Conservation (phyloP, 352 stramenopile genomes). For the Phytopythium aichiense region DNA sequence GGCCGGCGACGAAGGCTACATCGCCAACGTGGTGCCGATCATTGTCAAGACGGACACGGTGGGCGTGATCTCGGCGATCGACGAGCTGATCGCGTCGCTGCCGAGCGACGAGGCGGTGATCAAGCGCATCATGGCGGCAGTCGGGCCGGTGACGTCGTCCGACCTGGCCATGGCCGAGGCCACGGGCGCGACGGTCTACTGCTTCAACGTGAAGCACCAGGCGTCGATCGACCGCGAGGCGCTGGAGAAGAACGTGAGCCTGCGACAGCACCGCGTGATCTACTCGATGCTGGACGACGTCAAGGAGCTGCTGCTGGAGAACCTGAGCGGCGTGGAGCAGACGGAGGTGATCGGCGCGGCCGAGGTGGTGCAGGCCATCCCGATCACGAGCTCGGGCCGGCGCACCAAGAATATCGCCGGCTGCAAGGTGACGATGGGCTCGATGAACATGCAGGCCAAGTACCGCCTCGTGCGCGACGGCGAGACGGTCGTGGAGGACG, state of each 20-base stretch:
- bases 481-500: conserved; percentile 85
- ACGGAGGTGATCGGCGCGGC: conserved; percentile 64
- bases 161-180: conserved; percentile 83
- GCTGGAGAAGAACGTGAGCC: conserved; percentile 67
- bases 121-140: conserved; percentile 81
- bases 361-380: conserved; percentile 82
- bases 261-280: conserved; percentile 80
- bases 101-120: conserved; percentile 61
- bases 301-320: conserved; percentile 67
- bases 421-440: conserved; percentile 93
- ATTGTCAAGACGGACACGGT: conserved; percentile 99
- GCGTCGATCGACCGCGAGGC: conserved; percentile 74
- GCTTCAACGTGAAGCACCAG: conserved; percentile 86
- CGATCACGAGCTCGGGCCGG: conserved; percentile 71
- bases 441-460: conserved; percentile 84
- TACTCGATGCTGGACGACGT: conserved; percentile 89
- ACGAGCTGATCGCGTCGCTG: conserved; percentile 77
- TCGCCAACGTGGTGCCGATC: conserved; percentile 93
- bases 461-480: conserved; percentile 89
- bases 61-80: conserved; percentile 93
- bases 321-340: conserved; percentile 61
- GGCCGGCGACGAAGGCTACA: conserved; percentile 75
- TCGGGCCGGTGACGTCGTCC: conserved; percentile 77
- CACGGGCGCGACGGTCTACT: conserved; percentile 80
- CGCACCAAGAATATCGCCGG: conserved; percentile 94